phyloP scores from a whole-genome alignment of 257 asterid species.

The Solanum chmielewskii region DNA sequence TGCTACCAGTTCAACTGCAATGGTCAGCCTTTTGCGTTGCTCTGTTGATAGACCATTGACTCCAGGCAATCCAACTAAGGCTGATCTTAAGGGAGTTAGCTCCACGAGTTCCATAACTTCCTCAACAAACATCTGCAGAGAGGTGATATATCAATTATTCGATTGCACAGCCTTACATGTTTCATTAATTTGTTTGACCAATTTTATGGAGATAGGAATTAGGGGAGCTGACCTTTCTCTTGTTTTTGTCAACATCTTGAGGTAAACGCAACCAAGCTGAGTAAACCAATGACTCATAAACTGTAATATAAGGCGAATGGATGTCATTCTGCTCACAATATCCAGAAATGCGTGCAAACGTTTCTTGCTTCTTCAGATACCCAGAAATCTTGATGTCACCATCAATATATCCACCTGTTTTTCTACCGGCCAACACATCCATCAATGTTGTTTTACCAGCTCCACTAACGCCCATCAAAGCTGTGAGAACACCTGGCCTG shows the following conservation, averaged over 20 bases:
- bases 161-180: background rate
- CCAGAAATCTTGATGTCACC: conserved; percentile 55
- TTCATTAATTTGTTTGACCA: background rate
- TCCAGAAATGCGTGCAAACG: conserved; percentile 64
- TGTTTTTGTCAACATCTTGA: conserved; percentile 18
- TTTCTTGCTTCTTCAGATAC: conserved; percentile 46
- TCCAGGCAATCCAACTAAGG: conserved; percentile 59
- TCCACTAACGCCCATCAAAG: conserved; percentile 71
- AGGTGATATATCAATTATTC: background rate
- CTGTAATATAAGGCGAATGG: conserved; percentile 57
- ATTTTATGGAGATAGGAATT: background rate
- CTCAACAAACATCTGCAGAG: conserved; percentile 34
- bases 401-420: conserved; percentile 52
- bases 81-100: conserved; percentile 32
- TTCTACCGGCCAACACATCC: conserved; percentile 69
- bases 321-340: conserved; percentile 65
- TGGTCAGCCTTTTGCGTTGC: conserved; percentile 64
- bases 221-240: conserved; percentile 35
- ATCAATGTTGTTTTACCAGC: conserved; percentile 70
- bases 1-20: conserved; percentile 58
- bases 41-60: conserved; percentile 52
- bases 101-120: conserved; percentile 65
- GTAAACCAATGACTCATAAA: conserved; percentile 45
- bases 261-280: conserved; percentile 64
- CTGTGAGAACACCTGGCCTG: conserved; percentile 55